phyloP scores from a whole-genome alignment of 2,329 filamentous ascomycete species.

The Chaetomium strumarium region DNA sequence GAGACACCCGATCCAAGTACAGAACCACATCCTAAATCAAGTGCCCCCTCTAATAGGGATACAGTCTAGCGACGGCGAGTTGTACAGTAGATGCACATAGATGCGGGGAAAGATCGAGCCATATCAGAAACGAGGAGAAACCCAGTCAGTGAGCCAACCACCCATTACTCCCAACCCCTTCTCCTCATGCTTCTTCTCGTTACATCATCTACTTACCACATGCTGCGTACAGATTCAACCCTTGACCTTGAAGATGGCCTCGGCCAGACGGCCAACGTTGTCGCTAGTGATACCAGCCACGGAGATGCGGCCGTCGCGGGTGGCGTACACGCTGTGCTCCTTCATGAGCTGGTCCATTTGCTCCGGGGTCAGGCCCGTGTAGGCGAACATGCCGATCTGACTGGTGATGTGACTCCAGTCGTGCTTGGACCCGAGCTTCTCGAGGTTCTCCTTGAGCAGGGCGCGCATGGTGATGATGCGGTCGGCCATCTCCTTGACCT shows the following conservation, averaged over 20 bases:
- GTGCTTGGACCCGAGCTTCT: constrained; percentile 90
- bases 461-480: constrained; percentile 98
- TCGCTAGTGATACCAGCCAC: constrained; percentile 76
- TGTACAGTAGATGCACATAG: background rate
- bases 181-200: constrained; percentile 5
- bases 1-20: background rate
- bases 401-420: constrained; percentile 99
- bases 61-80: constrained; percentile 6
- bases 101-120: constrained; percentile 4
- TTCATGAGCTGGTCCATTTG: constrained; percentile 89
- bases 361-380: constrained; percentile 84
- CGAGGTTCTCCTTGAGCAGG: constrained; percentile 88
- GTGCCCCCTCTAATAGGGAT: background rate
- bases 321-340: constrained; percentile 96
- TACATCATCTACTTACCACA: background rate
- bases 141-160: constrained; percentile 3
- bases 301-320: constrained; percentile 83
- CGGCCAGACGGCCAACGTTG: constrained; percentile 74
- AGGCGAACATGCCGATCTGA: constrained; percentile 99
- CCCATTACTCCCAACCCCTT: constrained; percentile 12
- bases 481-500: constrained; percentile 98
- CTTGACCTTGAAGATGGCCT: constrained; percentile 80
- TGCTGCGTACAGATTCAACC: constrained; percentile 38
- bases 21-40: background rate
- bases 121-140: constrained; percentile 6